phyloP scores from a whole-genome alignment of 2,329 filamentous ascomycete species.

The Curvularia lunata region DNA sequence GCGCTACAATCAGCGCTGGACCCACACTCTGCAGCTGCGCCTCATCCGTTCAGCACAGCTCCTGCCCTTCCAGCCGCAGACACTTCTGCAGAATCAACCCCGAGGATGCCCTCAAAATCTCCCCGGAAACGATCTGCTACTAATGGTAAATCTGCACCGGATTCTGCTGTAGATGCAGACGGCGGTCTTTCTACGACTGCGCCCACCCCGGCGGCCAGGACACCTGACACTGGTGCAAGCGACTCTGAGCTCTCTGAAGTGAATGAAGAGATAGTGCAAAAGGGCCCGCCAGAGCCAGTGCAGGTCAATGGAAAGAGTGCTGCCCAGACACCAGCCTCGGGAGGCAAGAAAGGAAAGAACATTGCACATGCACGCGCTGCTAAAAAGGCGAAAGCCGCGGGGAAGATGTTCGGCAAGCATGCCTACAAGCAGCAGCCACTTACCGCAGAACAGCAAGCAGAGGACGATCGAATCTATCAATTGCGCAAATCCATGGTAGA shows the following conservation, averaged over 20 bases:
- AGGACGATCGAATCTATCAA: slow-evolving; percentile 34
- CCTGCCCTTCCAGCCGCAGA: slow-evolving; percentile 35
- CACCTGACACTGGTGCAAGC: slow-evolving; percentile 37
- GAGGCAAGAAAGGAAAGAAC: slow-evolving; percentile 39
- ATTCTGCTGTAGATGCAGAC: slow-evolving; percentile 29
- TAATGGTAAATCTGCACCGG: slow-evolving; percentile 29
- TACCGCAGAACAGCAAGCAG: slow-evolving; percentile 36
- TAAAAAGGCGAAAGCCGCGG: slow-evolving; percentile 41
- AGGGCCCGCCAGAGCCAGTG: slow-evolving; percentile 40
- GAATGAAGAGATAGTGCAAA: slow-evolving; percentile 48
- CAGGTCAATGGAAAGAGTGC: slow-evolving; percentile 33
- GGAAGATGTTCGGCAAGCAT: slow-evolving; percentile 39
- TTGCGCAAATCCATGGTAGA: slow-evolving; percentile 37
- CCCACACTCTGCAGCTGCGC: slow-evolving; percentile 16
- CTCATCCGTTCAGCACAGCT: slow-evolving; percentile 39
- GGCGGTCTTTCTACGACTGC: slow-evolving; percentile 36
- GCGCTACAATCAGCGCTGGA: slow-evolving; percentile 26
- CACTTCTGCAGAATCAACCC: slow-evolving; percentile 34
- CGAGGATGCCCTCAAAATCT: slow-evolving; percentile 40
- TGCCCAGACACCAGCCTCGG: slow-evolving; percentile 22
- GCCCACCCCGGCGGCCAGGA: slow-evolving; percentile 36
- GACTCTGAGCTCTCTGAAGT: slow-evolving; percentile 49
- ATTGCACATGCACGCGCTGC: slow-evolving; percentile 33
- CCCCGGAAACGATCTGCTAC: slow-evolving; percentile 38
- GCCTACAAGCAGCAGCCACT: slow-evolving; percentile 38